Percentiles rank a stretch among this genome's conserved stretches.
Conservation (phyloP, 441 rosid genomes). For the Euphorbia celastroides region DNA sequence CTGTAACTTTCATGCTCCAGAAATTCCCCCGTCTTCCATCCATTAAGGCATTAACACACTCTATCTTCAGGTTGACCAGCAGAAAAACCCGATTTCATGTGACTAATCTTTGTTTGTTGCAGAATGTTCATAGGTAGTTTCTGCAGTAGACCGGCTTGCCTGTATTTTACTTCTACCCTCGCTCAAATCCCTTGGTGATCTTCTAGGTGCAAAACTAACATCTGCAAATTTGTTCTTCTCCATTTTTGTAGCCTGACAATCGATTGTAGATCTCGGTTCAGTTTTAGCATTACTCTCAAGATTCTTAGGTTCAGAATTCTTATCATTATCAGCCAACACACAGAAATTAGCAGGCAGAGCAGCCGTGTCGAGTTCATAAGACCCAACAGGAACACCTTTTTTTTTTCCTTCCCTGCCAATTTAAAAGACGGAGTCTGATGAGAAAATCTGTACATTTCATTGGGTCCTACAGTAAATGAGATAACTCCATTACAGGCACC, state of each 20-base stretch:
- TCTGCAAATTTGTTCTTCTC: conserved; percentile 19
- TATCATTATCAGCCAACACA: conserved; percentile 25
- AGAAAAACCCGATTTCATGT: no score
- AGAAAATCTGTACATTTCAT: conserved; percentile 50
- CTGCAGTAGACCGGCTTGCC: conserved; percentile 13
- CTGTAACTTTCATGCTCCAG: no score
- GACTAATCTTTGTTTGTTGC: conserved; percentile 24
- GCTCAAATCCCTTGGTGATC: conserved; percentile 37
- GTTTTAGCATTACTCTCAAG: conserved; percentile 18
- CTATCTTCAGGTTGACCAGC: no score
- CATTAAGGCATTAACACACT: no score
- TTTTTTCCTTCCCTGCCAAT: conserved; percentile 55
- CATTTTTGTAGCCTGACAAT: conserved; percentile 14
- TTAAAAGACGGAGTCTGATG: conserved; percentile 51
- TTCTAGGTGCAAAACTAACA: conserved; percentile 24
- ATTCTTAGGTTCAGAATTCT: conserved; percentile 24
- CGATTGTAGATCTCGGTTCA: conserved; percentile 22
- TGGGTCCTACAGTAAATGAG: conserved; percentile 26
- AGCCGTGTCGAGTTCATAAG: conserved; percentile 69
- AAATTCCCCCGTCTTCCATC: no score
- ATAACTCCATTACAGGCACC: conserved; percentile 20
- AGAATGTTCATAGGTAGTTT: conserved; percentile 15
- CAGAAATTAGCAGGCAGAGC: conserved; percentile 36
- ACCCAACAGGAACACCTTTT: conserved; percentile 50
- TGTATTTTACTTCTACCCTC: conserved; percentile 19